Evolutionary conservation across 179 eudicot species (phyloP).

Genomic region (Silene vulgaris): DNA sequence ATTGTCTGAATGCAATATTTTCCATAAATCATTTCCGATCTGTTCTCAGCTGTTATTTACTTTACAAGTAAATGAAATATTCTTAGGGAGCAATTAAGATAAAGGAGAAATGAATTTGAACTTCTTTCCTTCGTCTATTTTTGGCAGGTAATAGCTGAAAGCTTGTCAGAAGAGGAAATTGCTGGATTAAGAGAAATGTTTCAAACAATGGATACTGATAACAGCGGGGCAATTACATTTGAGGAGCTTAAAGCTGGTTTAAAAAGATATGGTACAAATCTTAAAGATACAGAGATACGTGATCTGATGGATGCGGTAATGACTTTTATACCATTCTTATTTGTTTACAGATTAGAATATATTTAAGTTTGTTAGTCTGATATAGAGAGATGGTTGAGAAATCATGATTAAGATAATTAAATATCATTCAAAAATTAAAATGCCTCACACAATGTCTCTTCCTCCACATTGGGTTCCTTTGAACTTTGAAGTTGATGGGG

Average conservation of each 20-base stretch:
- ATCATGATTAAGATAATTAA: too few relatives aligned
- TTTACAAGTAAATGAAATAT: neutral
- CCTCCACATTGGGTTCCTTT: too few relatives aligned
- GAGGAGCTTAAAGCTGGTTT: conserved; percentile 89
- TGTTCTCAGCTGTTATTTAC: conserved; percentile 6
- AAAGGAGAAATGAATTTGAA: neutral
- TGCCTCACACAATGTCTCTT: too few relatives aligned
- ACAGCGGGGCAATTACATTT: conserved; percentile 82
- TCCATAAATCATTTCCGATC: neutral
- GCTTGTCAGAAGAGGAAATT: conserved; percentile 86
- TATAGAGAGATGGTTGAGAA: too few relatives aligned
- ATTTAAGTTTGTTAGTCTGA: too few relatives aligned
- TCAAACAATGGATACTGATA: conserved; percentile 77
- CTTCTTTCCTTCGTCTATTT: conserved; percentile 1
- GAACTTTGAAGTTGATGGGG: too few relatives aligned
- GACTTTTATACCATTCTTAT: neutral
- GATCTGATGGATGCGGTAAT: conserved; percentile 88
- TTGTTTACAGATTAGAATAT: too few relatives aligned
- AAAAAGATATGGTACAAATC: conserved; percentile 73
- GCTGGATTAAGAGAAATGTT: conserved; percentile 89
- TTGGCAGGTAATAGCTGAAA: conserved; percentile 82
- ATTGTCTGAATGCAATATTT: neutral
- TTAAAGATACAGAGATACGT: conserved; percentile 75
- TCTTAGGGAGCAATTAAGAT: neutral
- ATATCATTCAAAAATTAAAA: too few relatives aligned